phyloP scores from a whole-genome alignment of 768 basidiomycete genomes.

The Leucogyrophana mollusca region DNA sequence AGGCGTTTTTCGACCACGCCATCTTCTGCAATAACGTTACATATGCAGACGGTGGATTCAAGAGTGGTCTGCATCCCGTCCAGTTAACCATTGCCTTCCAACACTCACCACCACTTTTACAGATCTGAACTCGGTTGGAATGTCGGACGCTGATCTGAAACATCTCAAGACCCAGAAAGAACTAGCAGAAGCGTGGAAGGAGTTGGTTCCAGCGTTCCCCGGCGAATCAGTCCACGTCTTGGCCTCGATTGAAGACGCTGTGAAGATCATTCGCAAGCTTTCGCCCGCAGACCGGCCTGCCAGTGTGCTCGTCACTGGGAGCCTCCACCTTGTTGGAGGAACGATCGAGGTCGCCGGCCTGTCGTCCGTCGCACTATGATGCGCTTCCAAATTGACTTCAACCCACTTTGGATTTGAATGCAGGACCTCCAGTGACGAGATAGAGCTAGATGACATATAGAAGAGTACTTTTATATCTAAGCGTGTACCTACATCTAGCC shows the following conservation, averaged over 20 bases:
- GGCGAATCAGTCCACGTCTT: conserved; percentile 68
- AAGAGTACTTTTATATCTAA: conserved; percentile 5
- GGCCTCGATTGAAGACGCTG: conserved; percentile 86
- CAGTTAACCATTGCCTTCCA: neutral
- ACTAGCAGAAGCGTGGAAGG: conserved; percentile 71
- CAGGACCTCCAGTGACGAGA: no score
- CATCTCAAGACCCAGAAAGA: conserved; percentile 74
- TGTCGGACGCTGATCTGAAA: conserved; percentile 59
- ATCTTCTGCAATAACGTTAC: conserved; percentile 98
- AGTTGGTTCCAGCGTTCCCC: conserved; percentile 61
- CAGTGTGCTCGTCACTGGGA: conserved; percentile 87
- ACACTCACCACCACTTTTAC: conserved; percentile 4
- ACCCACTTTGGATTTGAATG: neutral
- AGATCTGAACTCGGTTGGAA: conserved; percentile 79
- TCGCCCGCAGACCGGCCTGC: conserved; percentile 24
- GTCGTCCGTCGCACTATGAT: conserved; percentile 61
- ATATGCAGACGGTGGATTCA: conserved; percentile 84
- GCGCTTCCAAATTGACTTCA: neutral
- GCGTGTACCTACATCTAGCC: conserved; percentile 8
- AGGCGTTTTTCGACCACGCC: conserved; percentile 73
- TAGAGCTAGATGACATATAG: neutral
- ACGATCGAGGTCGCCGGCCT: conserved; percentile 88
- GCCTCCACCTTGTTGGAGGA: conserved; percentile 92
- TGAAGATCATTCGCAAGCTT: conserved; percentile 59
- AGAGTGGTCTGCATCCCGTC: conserved; percentile 65